Evolutionary conservation across 768 basidiomycete genomes (phyloP).

Genomic region (Holtermanniella nyarrowii): DNA sequence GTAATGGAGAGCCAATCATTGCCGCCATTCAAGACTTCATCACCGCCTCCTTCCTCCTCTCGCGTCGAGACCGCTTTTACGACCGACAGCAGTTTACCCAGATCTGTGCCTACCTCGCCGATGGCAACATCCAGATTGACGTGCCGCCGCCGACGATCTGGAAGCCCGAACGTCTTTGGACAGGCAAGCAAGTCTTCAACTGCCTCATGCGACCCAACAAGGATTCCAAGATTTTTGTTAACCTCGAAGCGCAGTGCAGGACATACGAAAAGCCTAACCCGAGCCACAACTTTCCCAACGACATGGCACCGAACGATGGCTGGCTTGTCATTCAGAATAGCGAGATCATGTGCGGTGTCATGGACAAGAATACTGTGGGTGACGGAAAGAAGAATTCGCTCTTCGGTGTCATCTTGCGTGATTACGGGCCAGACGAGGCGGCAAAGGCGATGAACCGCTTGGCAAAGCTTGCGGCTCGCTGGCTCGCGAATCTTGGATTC

Average conservation of each 20-base stretch:
- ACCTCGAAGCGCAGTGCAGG: conserved; percentile 92
- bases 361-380: conserved; percentile 97
- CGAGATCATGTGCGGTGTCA: conserved; percentile 98
- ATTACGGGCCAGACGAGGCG: conserved; percentile 91
- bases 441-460: conserved; percentile 90
- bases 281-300: conserved; percentile 49
- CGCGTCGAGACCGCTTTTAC: conserved; percentile 83
- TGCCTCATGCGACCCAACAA: conserved; percentile 92
- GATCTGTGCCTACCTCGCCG: conserved; percentile 86
- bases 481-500: conserved; percentile 91
- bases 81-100: conserved; percentile 91
- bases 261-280: conserved; percentile 45
- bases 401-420: conserved; percentile 92
- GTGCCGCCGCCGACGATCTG: conserved; percentile 88
- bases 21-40: conserved; percentile 99
- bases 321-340: conserved; percentile 95
- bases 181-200: conserved; percentile 97
- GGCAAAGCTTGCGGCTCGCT: conserved; percentile 90
- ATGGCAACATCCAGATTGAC: conserved; percentile 84
- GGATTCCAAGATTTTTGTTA: conserved; percentile 68
- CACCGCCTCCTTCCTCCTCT: conserved; percentile 92
- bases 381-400: conserved; percentile 99
- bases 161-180: conserved; percentile 91
- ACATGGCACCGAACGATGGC: conserved; percentile 92
- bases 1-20: conserved; percentile 97